phyloP scores from a whole-genome alignment of 2,329 filamentous ascomycete species.

The Pseudogymnoascus sp. region DNA sequence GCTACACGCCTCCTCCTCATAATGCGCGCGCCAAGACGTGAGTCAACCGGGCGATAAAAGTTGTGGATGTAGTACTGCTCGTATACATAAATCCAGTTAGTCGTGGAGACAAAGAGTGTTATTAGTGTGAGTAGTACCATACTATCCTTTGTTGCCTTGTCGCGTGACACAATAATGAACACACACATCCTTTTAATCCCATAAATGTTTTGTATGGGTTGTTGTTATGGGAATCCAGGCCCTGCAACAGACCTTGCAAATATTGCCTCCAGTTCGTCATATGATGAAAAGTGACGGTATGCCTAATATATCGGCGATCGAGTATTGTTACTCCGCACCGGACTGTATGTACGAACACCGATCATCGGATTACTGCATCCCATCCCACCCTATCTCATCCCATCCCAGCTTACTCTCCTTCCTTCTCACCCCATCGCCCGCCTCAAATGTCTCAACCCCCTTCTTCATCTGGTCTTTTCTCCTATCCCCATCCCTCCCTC shows the following conservation, averaged over 20 bases:
- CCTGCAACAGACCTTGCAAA: not conserved
- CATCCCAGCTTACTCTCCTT: not conserved
- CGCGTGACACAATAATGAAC: not conserved
- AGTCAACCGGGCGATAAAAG: not conserved
- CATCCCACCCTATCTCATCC: not conserved
- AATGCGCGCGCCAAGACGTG: not conserved
- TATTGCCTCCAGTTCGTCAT: not conserved
- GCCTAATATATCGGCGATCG: not conserved
- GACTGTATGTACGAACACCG: not conserved
- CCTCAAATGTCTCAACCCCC: not conserved
- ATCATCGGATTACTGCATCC: not conserved
- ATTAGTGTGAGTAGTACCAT: no score
- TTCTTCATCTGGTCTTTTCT: not conserved
- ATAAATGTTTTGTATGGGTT: not conserved
- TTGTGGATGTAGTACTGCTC: not conserved
- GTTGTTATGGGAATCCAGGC: not conserved
- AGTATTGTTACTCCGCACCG: not conserved
- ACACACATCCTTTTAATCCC: not conserved
- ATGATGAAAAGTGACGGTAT: slow-evolving; percentile 1
- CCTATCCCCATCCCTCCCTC: not conserved
- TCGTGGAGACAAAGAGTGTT: no score
- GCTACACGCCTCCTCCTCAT: not conserved
- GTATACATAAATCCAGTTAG: no score
- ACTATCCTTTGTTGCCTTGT: not conserved
- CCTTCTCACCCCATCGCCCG: not conserved